phyloP scores from a whole-genome alignment of 2,329 filamentous ascomycete genomes.

The Monosporascus sp. region DNA sequence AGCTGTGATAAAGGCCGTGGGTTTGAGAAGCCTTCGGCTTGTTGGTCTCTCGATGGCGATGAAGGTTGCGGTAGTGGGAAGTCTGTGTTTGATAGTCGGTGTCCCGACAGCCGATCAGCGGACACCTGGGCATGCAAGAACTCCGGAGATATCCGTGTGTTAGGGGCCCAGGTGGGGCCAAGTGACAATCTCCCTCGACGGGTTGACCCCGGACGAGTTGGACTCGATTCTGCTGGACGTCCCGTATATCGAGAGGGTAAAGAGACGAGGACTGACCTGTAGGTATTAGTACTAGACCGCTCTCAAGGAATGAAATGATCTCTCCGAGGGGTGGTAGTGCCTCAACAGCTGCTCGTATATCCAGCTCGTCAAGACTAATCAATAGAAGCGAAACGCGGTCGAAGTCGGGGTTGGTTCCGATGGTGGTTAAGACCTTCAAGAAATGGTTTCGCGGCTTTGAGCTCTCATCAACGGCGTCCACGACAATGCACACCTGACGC shows the following conservation, averaged over 20 bases:
- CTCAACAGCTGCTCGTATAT: constrained; percentile 16
- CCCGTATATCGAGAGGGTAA: neutral
- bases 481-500: constrained; percentile 17
- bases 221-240: neutral
- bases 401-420: constrained; percentile 18
- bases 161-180: too few relatives aligned
- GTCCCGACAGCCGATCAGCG: too few relatives aligned
- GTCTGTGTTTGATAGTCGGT: too few relatives aligned
- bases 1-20: too few relatives aligned
- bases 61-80: too few relatives aligned
- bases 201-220: neutral
- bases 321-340: neutral
- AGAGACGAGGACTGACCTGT: neutral
- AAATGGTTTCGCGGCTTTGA: constrained; percentile 12
- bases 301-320: neutral
- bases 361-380: constrained; percentile 24
- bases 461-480: constrained; percentile 29
- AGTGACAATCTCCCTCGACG: neutral
- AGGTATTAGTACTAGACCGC: neutral
- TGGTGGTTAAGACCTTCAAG: constrained; percentile 12
- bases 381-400: constrained; percentile 20
- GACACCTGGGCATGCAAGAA: too few relatives aligned
- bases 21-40: too few relatives aligned
- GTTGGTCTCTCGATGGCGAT: too few relatives aligned
- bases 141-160: too few relatives aligned